phyloP scores from a whole-genome alignment of 108 stramenopile genomes.

The Nitzschia sp. region DNA sequence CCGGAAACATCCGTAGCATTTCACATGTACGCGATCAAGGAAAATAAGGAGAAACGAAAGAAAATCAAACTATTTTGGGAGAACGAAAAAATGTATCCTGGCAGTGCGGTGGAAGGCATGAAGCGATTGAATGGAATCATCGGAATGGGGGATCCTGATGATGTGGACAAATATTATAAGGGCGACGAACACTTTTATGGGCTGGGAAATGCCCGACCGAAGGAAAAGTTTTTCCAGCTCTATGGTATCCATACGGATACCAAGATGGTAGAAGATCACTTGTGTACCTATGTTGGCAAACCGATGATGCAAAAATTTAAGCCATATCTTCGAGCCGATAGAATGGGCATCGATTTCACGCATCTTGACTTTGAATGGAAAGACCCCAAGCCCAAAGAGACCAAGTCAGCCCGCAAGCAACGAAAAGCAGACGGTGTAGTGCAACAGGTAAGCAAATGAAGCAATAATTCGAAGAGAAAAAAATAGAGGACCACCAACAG shows the following conservation, averaged over 20 bases:
- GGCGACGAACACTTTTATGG: constrained; percentile 72
- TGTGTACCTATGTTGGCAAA: constrained; percentile 89
- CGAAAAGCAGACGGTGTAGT: neutral
- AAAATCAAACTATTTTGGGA: constrained; percentile 83
- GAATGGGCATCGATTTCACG: constrained; percentile 81
- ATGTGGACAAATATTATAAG: constrained; percentile 42
- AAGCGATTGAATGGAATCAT: constrained; percentile 83
- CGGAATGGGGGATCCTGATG: constrained; percentile 61
- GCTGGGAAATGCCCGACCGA: constrained; percentile 70
- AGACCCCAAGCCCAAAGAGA: constrained; percentile 29
- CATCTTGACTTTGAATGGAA: constrained; percentile 51
- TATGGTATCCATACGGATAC: constrained; percentile 84
- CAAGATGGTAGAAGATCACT: constrained; percentile 67
- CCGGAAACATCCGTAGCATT: constrained; percentile 75
- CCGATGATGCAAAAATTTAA: constrained; percentile 75
- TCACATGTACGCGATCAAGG: constrained; percentile 82
- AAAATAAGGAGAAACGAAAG: constrained; percentile 55
- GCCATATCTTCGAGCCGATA: constrained; percentile 57
- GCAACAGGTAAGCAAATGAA: neutral
- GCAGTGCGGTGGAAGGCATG: constrained; percentile 69
- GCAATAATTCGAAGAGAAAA: too few species aligned
- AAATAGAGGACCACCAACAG: too few species aligned
- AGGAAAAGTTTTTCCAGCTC: constrained; percentile 69
- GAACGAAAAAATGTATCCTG: constrained; percentile 59
- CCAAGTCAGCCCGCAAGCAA: neutral